Percentiles rank a stretch among this genome's conserved stretches.
Conservation (phyloP, 176 grass and related monocot genomes). For the Phyllostachys edulis region DNA sequence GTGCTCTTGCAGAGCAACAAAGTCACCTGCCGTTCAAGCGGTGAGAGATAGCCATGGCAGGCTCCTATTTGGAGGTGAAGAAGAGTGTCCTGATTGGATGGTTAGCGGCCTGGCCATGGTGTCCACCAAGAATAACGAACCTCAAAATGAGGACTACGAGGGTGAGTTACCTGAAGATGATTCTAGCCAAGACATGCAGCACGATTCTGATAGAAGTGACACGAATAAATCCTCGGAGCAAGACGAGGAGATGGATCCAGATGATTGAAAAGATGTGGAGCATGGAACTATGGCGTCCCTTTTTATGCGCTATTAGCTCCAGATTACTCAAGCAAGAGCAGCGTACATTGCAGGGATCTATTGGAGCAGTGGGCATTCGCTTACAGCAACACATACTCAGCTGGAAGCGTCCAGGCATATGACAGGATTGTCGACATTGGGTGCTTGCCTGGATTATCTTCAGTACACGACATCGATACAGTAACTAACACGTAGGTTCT, state of each 20-base stretch:
- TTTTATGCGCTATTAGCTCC: slow-evolving; percentile 39
- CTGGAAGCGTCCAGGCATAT: slow-evolving; percentile 21
- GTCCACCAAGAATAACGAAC: slow-evolving; percentile 42
- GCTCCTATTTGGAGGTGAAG: slow-evolving; percentile 54
- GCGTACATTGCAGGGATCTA: neutral
- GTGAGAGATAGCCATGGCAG: slow-evolving; percentile 38
- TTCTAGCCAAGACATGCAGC: slow-evolving; percentile 26
- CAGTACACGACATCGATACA: slow-evolving; percentile 34
- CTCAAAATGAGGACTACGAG: slow-evolving; percentile 71
- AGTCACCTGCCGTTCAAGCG: slow-evolving; percentile 16
- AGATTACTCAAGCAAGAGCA: slow-evolving; percentile 17
- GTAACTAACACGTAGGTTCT: slow-evolving; percentile 53
- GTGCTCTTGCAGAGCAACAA: slow-evolving; percentile 67
- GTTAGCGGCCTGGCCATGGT: slow-evolving; percentile 27
- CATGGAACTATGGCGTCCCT: slow-evolving; percentile 1
- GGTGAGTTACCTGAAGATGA: slow-evolving; percentile 70
- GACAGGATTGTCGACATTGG: neutral
- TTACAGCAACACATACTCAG: neutral
- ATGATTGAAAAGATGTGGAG: slow-evolving; percentile 58
- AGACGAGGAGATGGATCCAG: slow-evolving; percentile 96
- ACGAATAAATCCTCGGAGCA: slow-evolving; percentile 61
- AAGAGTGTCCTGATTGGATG: slow-evolving; percentile 81
- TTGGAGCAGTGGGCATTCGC: neutral
- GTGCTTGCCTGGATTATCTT: slow-evolving; percentile 14
- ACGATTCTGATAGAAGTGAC: slow-evolving; percentile 67